Evolutionary conservation across 495 filamentous ascomycete genomes (phyloP).

Genomic region (Umbilicaria muhlenbergii): DNA sequence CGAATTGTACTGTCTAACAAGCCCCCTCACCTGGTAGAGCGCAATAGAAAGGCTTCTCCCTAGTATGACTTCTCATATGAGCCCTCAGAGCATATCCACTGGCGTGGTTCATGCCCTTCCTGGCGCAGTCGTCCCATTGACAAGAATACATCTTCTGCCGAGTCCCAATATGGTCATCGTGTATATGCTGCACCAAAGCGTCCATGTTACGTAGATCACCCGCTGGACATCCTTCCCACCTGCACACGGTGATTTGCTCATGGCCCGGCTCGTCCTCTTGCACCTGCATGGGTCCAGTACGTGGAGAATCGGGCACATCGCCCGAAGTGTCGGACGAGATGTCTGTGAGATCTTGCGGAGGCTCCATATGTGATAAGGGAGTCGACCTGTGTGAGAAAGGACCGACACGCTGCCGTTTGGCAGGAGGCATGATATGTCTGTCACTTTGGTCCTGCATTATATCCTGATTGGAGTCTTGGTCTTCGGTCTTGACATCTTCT

Average conservation of each 20-base stretch:
- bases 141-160: slow-evolving; percentile 78
- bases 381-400: slow-evolving; percentile 35
- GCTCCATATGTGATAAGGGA: slow-evolving; percentile 23
- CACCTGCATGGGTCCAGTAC: slow-evolving; percentile 31
- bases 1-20: background rate
- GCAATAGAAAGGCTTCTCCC: slow-evolving; percentile 97
- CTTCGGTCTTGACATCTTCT: slow-evolving; percentile 28
- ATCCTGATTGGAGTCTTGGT: slow-evolving; percentile 8
- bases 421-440: slow-evolving; percentile 29
- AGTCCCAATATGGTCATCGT: slow-evolving; percentile 79
- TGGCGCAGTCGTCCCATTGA: slow-evolving; percentile 79
- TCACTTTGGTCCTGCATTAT: slow-evolving; percentile 16
- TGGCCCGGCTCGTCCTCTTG: slow-evolving; percentile 65
- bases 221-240: slow-evolving; percentile 71
- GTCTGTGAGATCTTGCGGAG: slow-evolving; percentile 32
- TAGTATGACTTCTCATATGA: slow-evolving; percentile 93
- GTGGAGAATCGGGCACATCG: slow-evolving; percentile 43
- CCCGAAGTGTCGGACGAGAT: slow-evolving; percentile 83
- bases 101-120: slow-evolving; percentile 81
- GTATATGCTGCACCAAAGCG: slow-evolving; percentile 78
- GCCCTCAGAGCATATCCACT: slow-evolving; percentile 91
- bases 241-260: slow-evolving; percentile 80
- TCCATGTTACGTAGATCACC: slow-evolving; percentile 90
- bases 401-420: slow-evolving; percentile 35
- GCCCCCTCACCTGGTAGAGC: slow-evolving; percentile 60